Evolutionary conservation across 2,329 filamentous ascomycete genomes (phyloP).

Genomic region (Aspergillus novofumigatus): DNA sequence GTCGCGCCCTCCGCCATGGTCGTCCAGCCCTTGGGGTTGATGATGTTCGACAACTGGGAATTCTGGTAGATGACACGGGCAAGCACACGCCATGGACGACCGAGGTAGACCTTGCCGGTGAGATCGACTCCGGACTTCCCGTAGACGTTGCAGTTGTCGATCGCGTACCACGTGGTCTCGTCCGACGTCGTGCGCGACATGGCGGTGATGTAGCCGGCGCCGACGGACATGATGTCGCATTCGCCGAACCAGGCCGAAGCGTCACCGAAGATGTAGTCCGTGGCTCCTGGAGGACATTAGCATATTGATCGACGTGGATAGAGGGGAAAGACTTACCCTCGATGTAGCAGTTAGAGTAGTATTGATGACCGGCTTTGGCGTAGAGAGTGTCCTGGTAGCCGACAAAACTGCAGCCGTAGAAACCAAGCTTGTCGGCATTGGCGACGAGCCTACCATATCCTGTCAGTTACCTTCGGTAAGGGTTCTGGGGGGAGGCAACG

Average conservation of each 20-base stretch:
- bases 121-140: slow-evolving; percentile 17
- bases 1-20: slow-evolving; percentile 28
- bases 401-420: slow-evolving; percentile 32
- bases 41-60: slow-evolving; percentile 22
- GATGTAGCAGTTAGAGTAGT: slow-evolving; percentile 31
- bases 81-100: slow-evolving; percentile 32
- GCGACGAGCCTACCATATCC: slow-evolving; percentile 17
- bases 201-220: slow-evolving; percentile 29
- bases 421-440: slow-evolving; percentile 29
- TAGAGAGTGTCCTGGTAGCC: slow-evolving; percentile 37
- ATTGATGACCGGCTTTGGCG: slow-evolving; percentile 30
- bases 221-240: slow-evolving; percentile 32
- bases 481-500: background rate
- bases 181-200: slow-evolving; percentile 20
- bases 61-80: slow-evolving; percentile 34
- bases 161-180: slow-evolving; percentile 29
- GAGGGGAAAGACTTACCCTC: slow-evolving; percentile 24
- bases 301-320: no score
- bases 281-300: slow-evolving; percentile 19
- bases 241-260: slow-evolving; percentile 27
- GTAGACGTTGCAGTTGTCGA: slow-evolving; percentile 26
- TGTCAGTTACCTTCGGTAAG: no score
- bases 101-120: slow-evolving; percentile 26
- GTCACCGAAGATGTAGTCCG: slow-evolving; percentile 36
- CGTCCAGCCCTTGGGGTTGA: slow-evolving; percentile 32